Percentiles rank a stretch among this genome's conserved stretches.
Conservation (phyloP, 1,284 basidiomycete species). For the Sanguinoderma infundibulare region DNA sequence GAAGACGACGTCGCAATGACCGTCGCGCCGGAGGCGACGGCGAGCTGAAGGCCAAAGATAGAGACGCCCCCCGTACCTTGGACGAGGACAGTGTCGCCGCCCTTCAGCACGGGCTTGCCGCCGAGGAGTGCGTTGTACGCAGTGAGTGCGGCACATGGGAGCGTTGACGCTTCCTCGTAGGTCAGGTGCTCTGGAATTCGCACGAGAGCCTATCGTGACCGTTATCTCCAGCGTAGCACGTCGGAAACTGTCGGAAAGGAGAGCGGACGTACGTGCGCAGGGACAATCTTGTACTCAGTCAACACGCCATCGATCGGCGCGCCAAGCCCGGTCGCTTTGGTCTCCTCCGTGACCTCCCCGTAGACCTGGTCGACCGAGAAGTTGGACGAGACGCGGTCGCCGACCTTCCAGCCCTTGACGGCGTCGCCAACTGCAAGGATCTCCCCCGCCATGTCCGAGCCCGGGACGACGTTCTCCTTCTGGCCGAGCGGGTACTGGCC, state of each 20-base stretch:
- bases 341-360: slow-evolving; percentile 26
- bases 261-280: slow-evolving; percentile 36
- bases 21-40: slow-evolving; percentile 42
- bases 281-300: slow-evolving; percentile 49
- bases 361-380: slow-evolving; percentile 25
- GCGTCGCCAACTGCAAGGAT: slow-evolving; percentile 56
- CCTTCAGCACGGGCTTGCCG: slow-evolving; percentile 35
- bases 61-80: slow-evolving; percentile 45
- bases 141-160: slow-evolving; percentile 40
- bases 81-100: slow-evolving; percentile 38
- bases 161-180: slow-evolving; percentile 40
- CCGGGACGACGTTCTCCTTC: slow-evolving; percentile 48
- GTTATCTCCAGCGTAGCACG: slow-evolving; percentile 30
- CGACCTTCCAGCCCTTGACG: slow-evolving; percentile 44
- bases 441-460: slow-evolving; percentile 69
- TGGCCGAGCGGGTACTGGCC: slow-evolving; percentile 37
- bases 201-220: slow-evolving; percentile 29
- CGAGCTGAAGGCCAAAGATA: slow-evolving; percentile 44
- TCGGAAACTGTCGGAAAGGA: slow-evolving; percentile 49
- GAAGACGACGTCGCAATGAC: slow-evolving; percentile 49
- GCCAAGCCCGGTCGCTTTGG: slow-evolving; percentile 45
- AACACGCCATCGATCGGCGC: slow-evolving; percentile 58
- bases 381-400: slow-evolving; percentile 55
- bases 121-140: slow-evolving; percentile 45
- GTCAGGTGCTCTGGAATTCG: slow-evolving; percentile 38